Percentiles rank a stretch among this genome's conserved stretches.
Evolutionary conservation across 73 alveolate species (phyloP).

Genomic region (Paramecium tetraurelia): DNA sequence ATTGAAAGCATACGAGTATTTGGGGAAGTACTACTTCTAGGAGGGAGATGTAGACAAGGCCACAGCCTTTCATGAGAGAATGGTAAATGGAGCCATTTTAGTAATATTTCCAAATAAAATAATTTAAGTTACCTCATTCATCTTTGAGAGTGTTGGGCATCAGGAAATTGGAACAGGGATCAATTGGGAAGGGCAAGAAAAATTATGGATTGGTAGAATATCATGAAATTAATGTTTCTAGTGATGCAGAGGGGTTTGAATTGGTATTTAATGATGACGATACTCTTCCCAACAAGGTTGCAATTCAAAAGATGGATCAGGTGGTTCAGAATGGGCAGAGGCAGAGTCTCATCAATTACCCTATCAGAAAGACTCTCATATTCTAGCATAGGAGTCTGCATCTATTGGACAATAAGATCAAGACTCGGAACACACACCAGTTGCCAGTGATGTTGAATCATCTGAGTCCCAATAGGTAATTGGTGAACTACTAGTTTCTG

Average conservation of each 20-base stretch:
- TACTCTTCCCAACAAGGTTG: neutral
- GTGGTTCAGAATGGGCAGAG: neutral
- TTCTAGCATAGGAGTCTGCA: neutral
- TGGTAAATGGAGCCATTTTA: slow-evolving; percentile 40
- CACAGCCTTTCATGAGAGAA: slow-evolving; percentile 28
- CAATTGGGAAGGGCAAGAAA: slow-evolving; percentile 2
- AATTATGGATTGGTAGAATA: neutral
- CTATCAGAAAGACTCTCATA: neutral
- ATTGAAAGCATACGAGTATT: slow-evolving; percentile 49
- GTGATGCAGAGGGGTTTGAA: slow-evolving; percentile 26
- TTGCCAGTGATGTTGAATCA: neutral
- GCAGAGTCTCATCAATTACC: neutral
- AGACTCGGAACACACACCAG: neutral
- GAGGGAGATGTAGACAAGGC: slow-evolving; percentile 51
- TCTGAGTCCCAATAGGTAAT: neutral
- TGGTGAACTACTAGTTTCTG: neutral
- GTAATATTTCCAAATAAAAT: neutral
- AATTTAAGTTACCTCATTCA: neutral
- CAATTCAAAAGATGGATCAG: neutral
- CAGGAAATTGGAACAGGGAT: neutral
- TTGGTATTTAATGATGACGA: neutral
- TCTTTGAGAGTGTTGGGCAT: neutral
- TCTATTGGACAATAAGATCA: neutral
- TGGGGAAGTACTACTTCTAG: slow-evolving; percentile 49
- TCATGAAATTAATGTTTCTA: neutral